Conservation (phyloP, 108 stramenopile species). For the Pseudonitzschia multistriata region DNA sequence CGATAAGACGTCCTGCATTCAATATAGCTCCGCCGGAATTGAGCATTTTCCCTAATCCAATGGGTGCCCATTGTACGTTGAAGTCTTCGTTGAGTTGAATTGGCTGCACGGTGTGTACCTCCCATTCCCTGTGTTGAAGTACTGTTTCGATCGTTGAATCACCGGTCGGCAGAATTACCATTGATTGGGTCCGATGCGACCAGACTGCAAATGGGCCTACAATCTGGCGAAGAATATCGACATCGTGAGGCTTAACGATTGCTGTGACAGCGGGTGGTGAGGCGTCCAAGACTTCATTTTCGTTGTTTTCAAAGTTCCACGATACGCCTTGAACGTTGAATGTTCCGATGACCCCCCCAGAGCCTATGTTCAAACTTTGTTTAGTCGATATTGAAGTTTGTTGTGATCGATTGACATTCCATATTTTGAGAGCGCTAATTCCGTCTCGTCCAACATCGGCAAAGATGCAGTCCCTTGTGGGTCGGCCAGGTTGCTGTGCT, state of each 20-base stretch:
- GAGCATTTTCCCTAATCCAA: slow-evolving; percentile 50
- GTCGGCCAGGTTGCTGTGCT: slow-evolving; percentile 34
- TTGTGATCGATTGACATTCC: slow-evolving; percentile 20
- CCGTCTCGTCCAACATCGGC: slow-evolving; percentile 44
- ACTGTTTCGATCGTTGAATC: slow-evolving; percentile 16
- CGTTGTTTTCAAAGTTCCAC: slow-evolving; percentile 44
- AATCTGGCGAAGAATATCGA: slow-evolving; percentile 19
- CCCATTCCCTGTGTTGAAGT: slow-evolving; percentile 37
- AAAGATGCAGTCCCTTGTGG: slow-evolving; percentile 43
- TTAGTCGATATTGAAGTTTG: not conserved
- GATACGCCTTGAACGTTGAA: slow-evolving; percentile 50
- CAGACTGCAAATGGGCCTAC: slow-evolving; percentile 38
- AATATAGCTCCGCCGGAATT: slow-evolving; percentile 47
- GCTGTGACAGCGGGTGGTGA: slow-evolving; percentile 25
- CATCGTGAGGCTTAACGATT: slow-evolving; percentile 23
- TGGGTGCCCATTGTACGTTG: slow-evolving; percentile 31
- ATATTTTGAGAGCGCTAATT: slow-evolving; percentile 37
- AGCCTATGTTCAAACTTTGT: not conserved
- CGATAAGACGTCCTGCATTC: not conserved
- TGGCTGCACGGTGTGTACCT: slow-evolving; percentile 33
- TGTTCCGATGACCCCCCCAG: slow-evolving; percentile 37
- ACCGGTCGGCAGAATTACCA: slow-evolving; percentile 23
- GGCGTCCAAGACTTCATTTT: slow-evolving; percentile 33
- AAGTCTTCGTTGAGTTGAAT: slow-evolving; percentile 9
- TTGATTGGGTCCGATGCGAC: slow-evolving; percentile 15